Evolutionary conservation across 2,329 filamentous ascomycete species (phyloP), one percentile per base, ranked within the genome.

Genomic region (Aspergillus nomiae): DNA sequence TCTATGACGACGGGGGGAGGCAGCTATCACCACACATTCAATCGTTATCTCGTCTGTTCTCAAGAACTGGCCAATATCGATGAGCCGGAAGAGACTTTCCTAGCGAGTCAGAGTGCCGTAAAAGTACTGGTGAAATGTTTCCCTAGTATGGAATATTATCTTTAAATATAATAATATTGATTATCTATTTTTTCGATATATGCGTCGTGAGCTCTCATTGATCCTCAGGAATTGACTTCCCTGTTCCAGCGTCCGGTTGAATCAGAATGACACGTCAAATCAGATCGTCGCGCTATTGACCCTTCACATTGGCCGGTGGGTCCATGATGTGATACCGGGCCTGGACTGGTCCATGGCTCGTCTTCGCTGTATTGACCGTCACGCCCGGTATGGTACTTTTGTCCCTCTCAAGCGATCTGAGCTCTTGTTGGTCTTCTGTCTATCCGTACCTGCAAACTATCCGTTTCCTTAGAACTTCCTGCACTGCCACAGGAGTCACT

Each of bases 271-370:
- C 61, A 63, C 54, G 62, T 65, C 64, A 63, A 62, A 65, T 65
- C 62, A 61, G 32, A 43, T 55, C 30, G 26, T 28, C 41, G 9
- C 36, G 32, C 38, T 56, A 26, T 56, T 61, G 62, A 57, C 46
- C 48, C 51, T 62, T 50, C 36, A 51, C 55, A 58, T 36, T 34
- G 55, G 30, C 11, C 16, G 34, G 50, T 63, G 63, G 63, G 41
- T 43, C 63, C 46, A 61, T 61, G 56, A 63, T 63, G 61, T 61
- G 59, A 65, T 65, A 12, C 59, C 10, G 57, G 64, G 64, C 64
- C 64, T 65, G 64, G 64, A 62, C 62, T 59, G 59, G 64, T 51
- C 64, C 64, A 65, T 65, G 50, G 53, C 43, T 64, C 30, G 4
- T 48, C 21, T 16, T 9, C n/a, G n/a, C 11, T 19, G 51, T 55